phyloP scores from a whole-genome alignment of 73 alveolate species.

The Uronychia setigera region DNA sequence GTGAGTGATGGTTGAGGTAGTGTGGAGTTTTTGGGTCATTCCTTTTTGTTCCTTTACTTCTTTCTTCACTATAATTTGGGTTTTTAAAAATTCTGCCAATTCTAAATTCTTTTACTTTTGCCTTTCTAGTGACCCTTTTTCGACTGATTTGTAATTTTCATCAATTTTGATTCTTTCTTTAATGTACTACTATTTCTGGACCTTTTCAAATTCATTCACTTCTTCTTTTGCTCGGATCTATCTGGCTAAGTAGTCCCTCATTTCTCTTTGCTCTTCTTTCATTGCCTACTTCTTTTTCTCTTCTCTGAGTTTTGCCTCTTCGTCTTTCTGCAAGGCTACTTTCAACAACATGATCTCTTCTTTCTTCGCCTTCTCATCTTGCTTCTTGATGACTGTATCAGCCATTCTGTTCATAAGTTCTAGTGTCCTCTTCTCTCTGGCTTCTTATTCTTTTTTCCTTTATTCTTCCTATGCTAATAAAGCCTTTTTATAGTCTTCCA shows the following conservation, averaged over 20 bases:
- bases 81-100: not conserved
- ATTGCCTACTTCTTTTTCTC: not conserved
- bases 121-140: not conserved
- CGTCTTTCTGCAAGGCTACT: not conserved
- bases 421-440: conserved; percentile 62
- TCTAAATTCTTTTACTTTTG: not conserved
- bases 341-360: conserved; percentile 37
- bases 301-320: not conserved
- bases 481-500: not conserved
- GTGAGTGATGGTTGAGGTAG: too few relatives aligned
- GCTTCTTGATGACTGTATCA: conserved; percentile 63
- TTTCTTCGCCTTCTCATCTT: conserved; percentile 43
- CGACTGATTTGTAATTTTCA: not conserved
- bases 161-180: not conserved
- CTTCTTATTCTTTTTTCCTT: conserved; percentile 49
- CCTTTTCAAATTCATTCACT: not conserved
- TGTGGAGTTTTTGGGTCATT: too few relatives aligned
- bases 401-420: conserved; percentile 77
- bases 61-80: too few relatives aligned
- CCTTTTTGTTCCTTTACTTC: too few relatives aligned
- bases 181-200: not conserved
- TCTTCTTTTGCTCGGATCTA: not conserved
- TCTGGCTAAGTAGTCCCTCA: not conserved
- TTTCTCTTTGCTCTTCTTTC: not conserved
- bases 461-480: conserved; percentile 45